Evolutionary conservation across 352 stramenopile genomes (phyloP).

Genomic region (Blastocystis sp.): DNA sequence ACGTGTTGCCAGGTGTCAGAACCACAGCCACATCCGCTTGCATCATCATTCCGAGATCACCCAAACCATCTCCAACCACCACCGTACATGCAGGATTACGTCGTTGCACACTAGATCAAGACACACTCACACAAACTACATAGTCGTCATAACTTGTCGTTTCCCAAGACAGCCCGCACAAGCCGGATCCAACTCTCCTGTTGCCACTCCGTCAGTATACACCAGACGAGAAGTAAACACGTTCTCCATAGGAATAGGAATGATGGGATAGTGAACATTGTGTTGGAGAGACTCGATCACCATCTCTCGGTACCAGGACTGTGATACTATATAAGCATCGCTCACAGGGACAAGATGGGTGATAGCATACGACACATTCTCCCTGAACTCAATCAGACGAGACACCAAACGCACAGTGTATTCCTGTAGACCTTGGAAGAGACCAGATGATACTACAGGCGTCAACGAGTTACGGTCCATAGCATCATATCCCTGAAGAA

Average conservation of each 20-base stretch:
- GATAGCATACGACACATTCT: neutral
- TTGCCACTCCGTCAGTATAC: neutral
- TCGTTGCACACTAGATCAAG: neutral
- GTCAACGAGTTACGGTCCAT: neutral
- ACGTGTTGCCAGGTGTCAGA: neutral
- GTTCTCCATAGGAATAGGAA: neutral
- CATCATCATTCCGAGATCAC: slow-evolving; percentile 24
- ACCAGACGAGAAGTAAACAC: slow-evolving; percentile 9
- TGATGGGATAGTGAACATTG: neutral
- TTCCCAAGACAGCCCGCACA: slow-evolving; percentile 8
- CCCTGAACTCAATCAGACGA: slow-evolving; percentile 5
- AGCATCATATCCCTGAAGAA: slow-evolving; percentile 19
- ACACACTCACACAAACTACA: neutral
- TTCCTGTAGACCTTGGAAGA: slow-evolving; percentile 5
- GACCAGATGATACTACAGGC: neutral
- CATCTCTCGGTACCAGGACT: slow-evolving; percentile 59
- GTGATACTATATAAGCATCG: slow-evolving; percentile 2
- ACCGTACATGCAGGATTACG: neutral
- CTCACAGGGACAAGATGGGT: neutral
- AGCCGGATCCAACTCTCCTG: neutral
- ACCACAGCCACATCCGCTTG: neutral
- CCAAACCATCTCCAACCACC: slow-evolving; percentile 2
- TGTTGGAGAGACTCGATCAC: neutral
- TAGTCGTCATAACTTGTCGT: neutral
- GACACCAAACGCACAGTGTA: neutral